phyloP scores from a whole-genome alignment of 495 filamentous ascomycete genomes.

The Massariosphaeria phaeospora region DNA sequence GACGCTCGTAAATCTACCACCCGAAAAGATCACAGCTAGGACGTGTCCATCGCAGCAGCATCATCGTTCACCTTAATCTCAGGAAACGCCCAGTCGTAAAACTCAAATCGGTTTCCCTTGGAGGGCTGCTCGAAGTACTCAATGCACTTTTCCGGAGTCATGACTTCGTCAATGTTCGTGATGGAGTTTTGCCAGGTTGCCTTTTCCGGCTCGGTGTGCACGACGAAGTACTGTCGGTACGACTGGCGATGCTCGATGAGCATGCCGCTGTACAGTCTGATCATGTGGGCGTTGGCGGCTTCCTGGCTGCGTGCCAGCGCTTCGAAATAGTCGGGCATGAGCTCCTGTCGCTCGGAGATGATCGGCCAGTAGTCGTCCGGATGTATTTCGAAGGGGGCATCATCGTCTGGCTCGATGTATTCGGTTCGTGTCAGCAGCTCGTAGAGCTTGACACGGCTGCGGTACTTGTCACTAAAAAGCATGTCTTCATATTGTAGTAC shows the following conservation, averaged over 20 bases:
- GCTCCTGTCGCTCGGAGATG: conserved; percentile 7
- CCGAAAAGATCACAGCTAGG: no score
- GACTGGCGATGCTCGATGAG: background rate
- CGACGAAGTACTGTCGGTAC: conserved; percentile 25
- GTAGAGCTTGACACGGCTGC: conserved; percentile 9
- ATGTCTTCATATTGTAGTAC: background rate
- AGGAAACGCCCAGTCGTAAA: conserved; percentile 13
- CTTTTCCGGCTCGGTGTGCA: conserved; percentile 13
- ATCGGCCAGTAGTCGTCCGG: conserved; percentile 18
- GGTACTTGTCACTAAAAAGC: background rate
- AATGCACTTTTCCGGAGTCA: conserved; percentile 21
- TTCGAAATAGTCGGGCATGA: conserved; percentile 2
- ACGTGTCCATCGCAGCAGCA: no score
- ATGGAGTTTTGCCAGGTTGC: background rate
- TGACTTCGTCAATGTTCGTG: conserved; percentile 16
- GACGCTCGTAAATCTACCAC: no score
- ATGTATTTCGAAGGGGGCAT: background rate
- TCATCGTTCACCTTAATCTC: no score
- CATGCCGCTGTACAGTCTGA: conserved; percentile 1
- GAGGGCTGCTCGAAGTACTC: conserved; percentile 10
- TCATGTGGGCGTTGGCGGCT: conserved; percentile 12
- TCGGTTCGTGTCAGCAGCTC: background rate
- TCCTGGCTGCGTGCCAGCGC: conserved; percentile 4
- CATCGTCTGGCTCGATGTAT: conserved; percentile 9
- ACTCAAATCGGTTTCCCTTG: conserved; percentile 13